A percentile compares a stretch with the other conserved stretches of the same genome.
phyloP scores from a whole-genome alignment of 2,329 filamentous ascomycete species.

The Beauveria medogensis region DNA sequence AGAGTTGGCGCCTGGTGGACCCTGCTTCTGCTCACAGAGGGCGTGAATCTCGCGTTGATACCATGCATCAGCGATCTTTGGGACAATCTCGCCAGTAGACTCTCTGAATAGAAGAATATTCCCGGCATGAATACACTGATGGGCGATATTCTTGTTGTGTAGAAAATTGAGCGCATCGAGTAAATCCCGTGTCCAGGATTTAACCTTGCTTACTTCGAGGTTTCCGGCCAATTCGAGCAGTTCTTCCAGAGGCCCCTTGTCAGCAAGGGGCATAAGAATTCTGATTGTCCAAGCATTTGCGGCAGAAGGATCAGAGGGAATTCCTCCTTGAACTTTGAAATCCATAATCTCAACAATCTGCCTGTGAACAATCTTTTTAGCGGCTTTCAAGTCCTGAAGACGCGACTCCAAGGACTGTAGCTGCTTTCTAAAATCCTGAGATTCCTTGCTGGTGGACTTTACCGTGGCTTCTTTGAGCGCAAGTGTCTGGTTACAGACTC shows the following conservation, averaged over 20 bases:
- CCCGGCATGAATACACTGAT: constrained; percentile 71
- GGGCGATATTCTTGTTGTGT: constrained; percentile 75
- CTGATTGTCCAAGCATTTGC: constrained; percentile 59
- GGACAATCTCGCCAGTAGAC: constrained; percentile 57
- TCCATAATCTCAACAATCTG: constrained; percentile 75
- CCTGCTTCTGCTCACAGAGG: constrained; percentile 45
- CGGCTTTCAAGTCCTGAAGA: constrained; percentile 64
- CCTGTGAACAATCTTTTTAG: constrained; percentile 66
- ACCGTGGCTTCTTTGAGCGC: constrained; percentile 66
- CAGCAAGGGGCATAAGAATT: constrained; percentile 67
- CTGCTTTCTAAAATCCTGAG: constrained; percentile 62
- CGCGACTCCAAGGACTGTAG: constrained; percentile 69
- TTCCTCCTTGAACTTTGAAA: constrained; percentile 63
- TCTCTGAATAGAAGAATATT: constrained; percentile 74
- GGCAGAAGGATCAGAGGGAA: constrained; percentile 28
- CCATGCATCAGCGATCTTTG: constrained; percentile 67
- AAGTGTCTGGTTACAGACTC: constrained; percentile 52
- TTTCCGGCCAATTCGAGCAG: constrained; percentile 71
- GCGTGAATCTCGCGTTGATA: constrained; percentile 62
- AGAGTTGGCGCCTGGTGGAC: constrained; percentile 45
- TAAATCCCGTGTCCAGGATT: constrained; percentile 85
- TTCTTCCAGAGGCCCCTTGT: constrained; percentile 76
- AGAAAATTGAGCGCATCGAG: constrained; percentile 83
- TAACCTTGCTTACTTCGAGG: constrained; percentile 65
- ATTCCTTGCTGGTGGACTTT: constrained; percentile 47